These are phyloP conservation scores for Sugiyamaella castrensis DNA, from an alignment of 1,139 yeast species.

Conservation along the genomic window DNA sequence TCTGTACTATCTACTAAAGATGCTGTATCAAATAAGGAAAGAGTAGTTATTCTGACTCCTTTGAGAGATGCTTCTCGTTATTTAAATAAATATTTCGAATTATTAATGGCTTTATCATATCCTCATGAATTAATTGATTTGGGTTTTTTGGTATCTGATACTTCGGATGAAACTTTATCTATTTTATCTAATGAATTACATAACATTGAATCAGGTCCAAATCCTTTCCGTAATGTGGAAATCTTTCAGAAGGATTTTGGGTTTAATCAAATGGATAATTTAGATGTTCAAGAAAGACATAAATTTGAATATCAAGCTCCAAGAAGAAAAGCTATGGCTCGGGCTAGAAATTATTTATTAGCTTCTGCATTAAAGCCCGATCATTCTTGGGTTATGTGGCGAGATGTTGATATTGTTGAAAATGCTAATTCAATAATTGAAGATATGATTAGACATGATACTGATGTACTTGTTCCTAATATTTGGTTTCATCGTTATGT, in stretches of 20 bases:
- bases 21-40: slow-evolving; percentile 59
- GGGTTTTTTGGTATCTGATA: slow-evolving; percentile 82
- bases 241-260: slow-evolving; percentile 84
- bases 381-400: slow-evolving; percentile 94
- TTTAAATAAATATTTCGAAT: slow-evolving; percentile 77
- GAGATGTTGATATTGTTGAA: slow-evolving; percentile 85
- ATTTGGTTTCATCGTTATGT: slow-evolving; percentile 83
- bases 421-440: slow-evolving; percentile 78
- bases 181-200: slow-evolving; percentile 50
- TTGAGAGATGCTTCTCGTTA: slow-evolving; percentile 79
- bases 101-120: slow-evolving; percentile 80
- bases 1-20: slow-evolving; percentile 44
- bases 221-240: slow-evolving; percentile 64
- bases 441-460: slow-evolving; percentile 69
- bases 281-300: slow-evolving; percentile 58
- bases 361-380: slow-evolving; percentile 74
- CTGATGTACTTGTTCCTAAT: slow-evolving; percentile 84
- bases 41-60: slow-evolving; percentile 71
- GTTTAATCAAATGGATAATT: slow-evolving; percentile 74
- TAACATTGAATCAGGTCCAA: slow-evolving; percentile 35
- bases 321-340: slow-evolving; percentile 81
- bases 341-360: slow-evolving; percentile 86
- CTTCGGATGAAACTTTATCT: slow-evolving; percentile 64
- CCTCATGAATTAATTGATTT: slow-evolving; percentile 79
- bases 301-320: slow-evolving; percentile 89